Percentiles rank a stretch among this genome's conserved stretches.
Conservation (phyloP, 129 eudicot species). For the Calendula officinalis region DNA sequence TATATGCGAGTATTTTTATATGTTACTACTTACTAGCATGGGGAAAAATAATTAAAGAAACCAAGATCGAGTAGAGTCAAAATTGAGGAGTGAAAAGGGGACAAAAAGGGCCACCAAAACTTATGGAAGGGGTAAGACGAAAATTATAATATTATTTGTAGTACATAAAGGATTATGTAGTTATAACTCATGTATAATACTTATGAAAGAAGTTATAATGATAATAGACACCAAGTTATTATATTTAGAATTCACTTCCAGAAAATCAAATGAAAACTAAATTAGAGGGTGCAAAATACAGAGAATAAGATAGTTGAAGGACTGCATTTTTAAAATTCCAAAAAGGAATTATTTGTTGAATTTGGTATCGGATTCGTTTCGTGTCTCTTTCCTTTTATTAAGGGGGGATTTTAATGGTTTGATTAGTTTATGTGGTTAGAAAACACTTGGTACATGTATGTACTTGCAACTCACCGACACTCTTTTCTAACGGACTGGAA, state of each 20-base stretch:
- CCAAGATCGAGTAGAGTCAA: not conserved
- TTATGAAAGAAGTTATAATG: not conserved
- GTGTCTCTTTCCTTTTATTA: constrained; percentile 27
- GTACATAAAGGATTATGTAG: not conserved
- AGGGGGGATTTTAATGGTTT: constrained; percentile 11
- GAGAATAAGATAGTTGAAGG: not conserved
- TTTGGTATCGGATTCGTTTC: constrained; percentile 32
- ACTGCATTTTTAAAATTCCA: not conserved
- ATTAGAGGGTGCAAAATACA: not conserved
- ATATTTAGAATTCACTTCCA: not conserved
- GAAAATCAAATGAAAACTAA: not conserved
- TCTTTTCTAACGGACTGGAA: not conserved
- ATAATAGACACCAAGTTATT: no score
- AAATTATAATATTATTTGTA: constrained; percentile 1
- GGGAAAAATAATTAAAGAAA: not conserved
- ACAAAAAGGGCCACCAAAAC: not conserved
- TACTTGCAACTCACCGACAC: constrained; percentile 38
- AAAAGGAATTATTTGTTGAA: constrained; percentile 14
- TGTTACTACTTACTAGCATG: not conserved
- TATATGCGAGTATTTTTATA: no score
- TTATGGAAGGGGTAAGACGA: constrained; percentile 7
- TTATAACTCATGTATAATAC: not conserved
- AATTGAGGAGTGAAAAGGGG: constrained; percentile 2
- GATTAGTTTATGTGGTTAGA: constrained; percentile 12
- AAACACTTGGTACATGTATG: constrained; percentile 4